Evolutionary conservation across 2,329 filamentous ascomycete species (phyloP).

Genomic region (Grosmannia serpens): DNA sequence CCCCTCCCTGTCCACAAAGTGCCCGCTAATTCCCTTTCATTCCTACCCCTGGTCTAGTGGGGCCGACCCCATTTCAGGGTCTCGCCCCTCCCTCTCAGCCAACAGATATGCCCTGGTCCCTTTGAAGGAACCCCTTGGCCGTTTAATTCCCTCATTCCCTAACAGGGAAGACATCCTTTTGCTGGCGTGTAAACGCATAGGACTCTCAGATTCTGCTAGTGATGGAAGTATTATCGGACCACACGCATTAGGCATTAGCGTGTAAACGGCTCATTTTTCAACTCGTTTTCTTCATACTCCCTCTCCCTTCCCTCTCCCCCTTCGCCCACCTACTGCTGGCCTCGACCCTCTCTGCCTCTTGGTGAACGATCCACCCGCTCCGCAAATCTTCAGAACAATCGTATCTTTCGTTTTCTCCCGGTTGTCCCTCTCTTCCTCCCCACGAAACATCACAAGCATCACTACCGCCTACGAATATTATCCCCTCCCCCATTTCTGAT

Average conservation of each 20-base stretch:
- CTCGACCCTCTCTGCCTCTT: not conserved
- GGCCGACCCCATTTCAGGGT: not conserved
- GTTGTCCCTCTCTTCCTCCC: not conserved
- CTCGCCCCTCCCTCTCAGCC: not conserved
- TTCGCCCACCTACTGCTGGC: not conserved
- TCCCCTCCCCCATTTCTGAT: not conserved
- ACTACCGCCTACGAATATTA: not conserved
- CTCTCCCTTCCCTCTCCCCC: not conserved
- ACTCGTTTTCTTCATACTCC: not conserved
- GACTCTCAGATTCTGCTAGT: not conserved
- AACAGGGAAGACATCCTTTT: not conserved
- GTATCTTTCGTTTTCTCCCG: slow-evolving; percentile 1
- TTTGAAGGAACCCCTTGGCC: not conserved
- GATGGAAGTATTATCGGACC: not conserved
- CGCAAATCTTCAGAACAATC: not conserved
- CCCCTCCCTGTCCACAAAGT: not conserved
- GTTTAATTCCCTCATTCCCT: not conserved
- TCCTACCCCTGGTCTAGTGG: not conserved
- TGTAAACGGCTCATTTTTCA: not conserved
- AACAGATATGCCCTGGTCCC: not conserved
- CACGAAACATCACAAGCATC: not conserved
- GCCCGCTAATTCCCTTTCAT: not conserved
- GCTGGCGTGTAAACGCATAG: not conserved
- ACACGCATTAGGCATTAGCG: not conserved
- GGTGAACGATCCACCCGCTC: not conserved